Evolutionary conservation across 2,329 filamentous ascomycete species (phyloP), one percentile per base, ranked within the genome.

Genomic region (Penicillium paneum): DNA sequence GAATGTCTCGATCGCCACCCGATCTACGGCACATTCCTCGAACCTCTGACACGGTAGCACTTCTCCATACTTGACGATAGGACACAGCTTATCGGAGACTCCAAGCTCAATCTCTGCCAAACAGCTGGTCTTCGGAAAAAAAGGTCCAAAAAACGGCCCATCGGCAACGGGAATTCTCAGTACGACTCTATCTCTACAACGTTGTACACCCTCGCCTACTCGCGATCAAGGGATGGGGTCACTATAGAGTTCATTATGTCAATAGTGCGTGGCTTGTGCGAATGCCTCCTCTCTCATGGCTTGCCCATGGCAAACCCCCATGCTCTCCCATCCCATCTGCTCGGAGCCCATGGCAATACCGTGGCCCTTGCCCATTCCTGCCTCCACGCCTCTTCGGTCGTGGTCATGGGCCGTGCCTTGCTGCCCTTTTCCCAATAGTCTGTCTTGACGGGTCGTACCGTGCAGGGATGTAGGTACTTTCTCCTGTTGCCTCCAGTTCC

Each of bases 11-110:
- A 50, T 54, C 53, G 56, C 52, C 49, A 51, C 54, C 47, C 42
- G 53, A 61, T 61, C 59, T 54, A 59, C 62, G 51, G 54, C 42
- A 51, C 62, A 63, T 63, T 55, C 55, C 49, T 39, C 49, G 38
- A 47, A 42, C 50, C 12, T 54, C 47, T 58, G 59, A 56, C 32
- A 64, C 61, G 42, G 62, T 64, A 62, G 62, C 59, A 64, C 49
- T 62, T 52, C 57, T 62, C 52, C 62, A 64, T 64, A 61, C 59
- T 57, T 50, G 55, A 48, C 39, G 19, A 42, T n/a, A 15, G 28
- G 17, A 44, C n/a, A 43, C 17, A 32, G 13, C 13, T 44, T 44
- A 44, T 24, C 42, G 10, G 2, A 34, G 17, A 12, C 29, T 12
- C 13, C 19, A 31, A 28, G 15, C 3, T 28, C 10, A 8, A 24